Evolutionary conservation across 192 early-diverging fungal genomes (phyloP).

Genomic region (Backusella psychrophila): DNA sequence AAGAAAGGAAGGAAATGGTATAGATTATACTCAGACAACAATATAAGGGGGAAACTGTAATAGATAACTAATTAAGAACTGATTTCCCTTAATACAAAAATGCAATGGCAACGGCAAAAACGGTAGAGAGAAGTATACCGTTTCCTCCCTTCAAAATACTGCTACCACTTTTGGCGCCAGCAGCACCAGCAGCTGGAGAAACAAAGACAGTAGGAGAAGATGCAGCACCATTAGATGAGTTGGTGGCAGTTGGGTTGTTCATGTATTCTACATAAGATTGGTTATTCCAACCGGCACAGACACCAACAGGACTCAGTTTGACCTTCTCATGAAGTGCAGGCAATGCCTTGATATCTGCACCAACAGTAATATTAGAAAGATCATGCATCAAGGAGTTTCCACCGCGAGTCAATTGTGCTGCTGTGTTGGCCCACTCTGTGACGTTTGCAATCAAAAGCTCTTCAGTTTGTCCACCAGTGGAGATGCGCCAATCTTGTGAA

Average conservation of each 20-base stretch:
- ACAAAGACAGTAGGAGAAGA: conserved; percentile 2
- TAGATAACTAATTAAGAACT: background rate
- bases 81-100: background rate
- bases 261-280: conserved; percentile 24
- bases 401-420: conserved; percentile 23
- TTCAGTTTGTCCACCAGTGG: conserved; percentile 22
- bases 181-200: background rate
- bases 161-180: background rate
- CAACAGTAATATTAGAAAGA: conserved; percentile 40
- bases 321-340: conserved; percentile 31
- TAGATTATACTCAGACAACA: background rate
- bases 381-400: conserved; percentile 52
- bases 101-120: background rate
- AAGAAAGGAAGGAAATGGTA: background rate
- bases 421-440: conserved; percentile 26
- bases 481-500: conserved; percentile 15
- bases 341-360: conserved; percentile 35
- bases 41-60: background rate
- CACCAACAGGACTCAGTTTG: conserved; percentile 30
- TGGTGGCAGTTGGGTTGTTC: background rate
- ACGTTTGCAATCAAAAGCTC: conserved; percentile 32
- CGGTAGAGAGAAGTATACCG: background rate
- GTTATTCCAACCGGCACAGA: conserved; percentile 20
- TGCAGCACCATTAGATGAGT: background rate
- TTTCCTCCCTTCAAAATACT: background rate